Evolutionary conservation across 2,329 filamentous ascomycete genomes (phyloP).

Genomic region (Amesomyces nigricolor): DNA sequence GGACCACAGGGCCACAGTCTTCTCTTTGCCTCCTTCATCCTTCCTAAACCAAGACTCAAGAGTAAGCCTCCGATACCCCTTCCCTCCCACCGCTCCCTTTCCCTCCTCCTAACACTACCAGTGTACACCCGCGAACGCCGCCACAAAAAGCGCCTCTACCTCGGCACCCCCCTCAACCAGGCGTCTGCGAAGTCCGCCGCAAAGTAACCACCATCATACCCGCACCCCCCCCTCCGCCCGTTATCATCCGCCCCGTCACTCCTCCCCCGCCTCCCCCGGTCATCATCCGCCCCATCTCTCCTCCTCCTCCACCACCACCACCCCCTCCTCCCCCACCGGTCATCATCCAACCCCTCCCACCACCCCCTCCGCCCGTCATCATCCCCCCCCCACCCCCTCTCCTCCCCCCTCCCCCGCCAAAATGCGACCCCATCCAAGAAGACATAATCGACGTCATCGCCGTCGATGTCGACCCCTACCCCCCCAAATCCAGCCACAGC

Average conservation of each 20-base stretch:
- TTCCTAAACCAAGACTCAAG: not conserved
- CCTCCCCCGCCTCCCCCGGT: conserved; percentile 17
- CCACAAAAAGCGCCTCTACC: conserved; percentile 38
- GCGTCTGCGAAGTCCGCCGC: conserved; percentile 33
- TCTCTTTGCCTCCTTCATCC: too few species aligned
- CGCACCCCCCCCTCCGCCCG: conserved; percentile 24
- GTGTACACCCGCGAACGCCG: conserved; percentile 18
- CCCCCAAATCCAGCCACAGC: conserved; percentile 21
- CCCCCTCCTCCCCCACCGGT: conserved; percentile 21
- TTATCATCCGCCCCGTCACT: conserved; percentile 5
- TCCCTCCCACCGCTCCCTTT: not conserved
- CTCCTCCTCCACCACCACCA: conserved; percentile 2
- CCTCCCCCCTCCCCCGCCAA: conserved; percentile 21
- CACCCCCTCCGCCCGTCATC: conserved; percentile 25
- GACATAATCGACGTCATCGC: conserved; percentile 39
- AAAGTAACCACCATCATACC: conserved; percentile 37
- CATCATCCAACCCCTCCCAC: conserved; percentile 21
- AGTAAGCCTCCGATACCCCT: not conserved
- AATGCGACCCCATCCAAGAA: conserved; percentile 10
- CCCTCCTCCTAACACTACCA: not conserved
- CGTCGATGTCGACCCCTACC: conserved; percentile 37
- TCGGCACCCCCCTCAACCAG: conserved; percentile 34
- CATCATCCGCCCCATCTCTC: conserved; percentile 12
- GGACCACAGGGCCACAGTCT: too few species aligned
- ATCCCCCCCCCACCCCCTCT: conserved; percentile 21